Percentiles rank a stretch among this genome's conserved stretches.
These are phyloP conservation scores for Gryganskiella cystojenkinii DNA, from an alignment of 192 early-diverging fungal genomes.

Conservation along the genomic window DNA sequence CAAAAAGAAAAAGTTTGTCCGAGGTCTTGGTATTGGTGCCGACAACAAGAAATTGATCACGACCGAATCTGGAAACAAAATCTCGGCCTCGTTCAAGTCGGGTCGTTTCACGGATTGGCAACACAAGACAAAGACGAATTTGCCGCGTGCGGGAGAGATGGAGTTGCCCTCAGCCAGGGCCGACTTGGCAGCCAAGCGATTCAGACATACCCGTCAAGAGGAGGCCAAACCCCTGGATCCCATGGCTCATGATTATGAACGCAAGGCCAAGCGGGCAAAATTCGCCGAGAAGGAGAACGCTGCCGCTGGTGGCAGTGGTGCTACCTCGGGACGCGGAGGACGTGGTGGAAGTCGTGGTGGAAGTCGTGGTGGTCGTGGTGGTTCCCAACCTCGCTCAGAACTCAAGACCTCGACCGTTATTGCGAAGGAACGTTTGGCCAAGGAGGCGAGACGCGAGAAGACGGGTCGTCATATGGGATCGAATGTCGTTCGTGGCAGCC, in stretches of 20 bases:
- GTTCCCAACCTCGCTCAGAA: constrained; percentile 67
- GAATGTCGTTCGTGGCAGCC: constrained; percentile 40
- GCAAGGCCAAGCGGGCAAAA: constrained; percentile 67
- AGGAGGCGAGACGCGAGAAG: constrained; percentile 83
- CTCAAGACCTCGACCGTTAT: constrained; percentile 86
- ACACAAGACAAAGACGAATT: constrained; percentile 80
- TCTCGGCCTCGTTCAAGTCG: constrained; percentile 89
- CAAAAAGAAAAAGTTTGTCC: constrained; percentile 93
- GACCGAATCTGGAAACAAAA: constrained; percentile 89
- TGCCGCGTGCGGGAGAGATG: constrained; percentile 89
- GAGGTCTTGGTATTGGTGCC: constrained; percentile 82
- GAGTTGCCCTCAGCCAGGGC: constrained; percentile 72
- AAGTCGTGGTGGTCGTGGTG: constrained; percentile 49
- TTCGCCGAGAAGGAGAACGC: constrained; percentile 58
- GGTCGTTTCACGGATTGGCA: constrained; percentile 92
- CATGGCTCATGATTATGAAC: constrained; percentile 68
- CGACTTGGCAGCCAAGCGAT: constrained; percentile 64
- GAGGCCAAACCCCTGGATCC: constrained; percentile 80
- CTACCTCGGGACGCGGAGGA: constrained; percentile 27
- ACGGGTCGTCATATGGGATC: constrained; percentile 65
- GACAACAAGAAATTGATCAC: constrained; percentile 97
- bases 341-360: constrained; percentile 51
- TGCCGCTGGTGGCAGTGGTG: constrained; percentile 28
- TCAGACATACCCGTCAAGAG: constrained; percentile 81
- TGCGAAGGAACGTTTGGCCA: constrained; percentile 75